These are phyloP conservation scores for Teratosphaeria viscida DNA, from an alignment of 2,329 filamentous ascomycete species.

Conservation along the genomic window DNA sequence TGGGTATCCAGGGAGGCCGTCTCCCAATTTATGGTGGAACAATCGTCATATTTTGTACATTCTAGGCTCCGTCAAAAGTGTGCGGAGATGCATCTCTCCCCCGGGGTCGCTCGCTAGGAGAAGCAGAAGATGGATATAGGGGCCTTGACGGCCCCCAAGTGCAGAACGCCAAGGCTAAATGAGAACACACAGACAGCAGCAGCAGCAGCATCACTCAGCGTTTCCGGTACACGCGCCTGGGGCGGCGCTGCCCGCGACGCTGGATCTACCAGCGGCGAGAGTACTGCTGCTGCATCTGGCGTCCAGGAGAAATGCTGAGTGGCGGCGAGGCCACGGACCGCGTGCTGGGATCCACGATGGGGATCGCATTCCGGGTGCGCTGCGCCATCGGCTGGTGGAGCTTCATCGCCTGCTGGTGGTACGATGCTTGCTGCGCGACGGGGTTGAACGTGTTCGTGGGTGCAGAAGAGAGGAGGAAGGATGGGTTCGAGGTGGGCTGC, in stretches of 20 bases:
- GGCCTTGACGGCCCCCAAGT: background rate
- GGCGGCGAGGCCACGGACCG: conserved; percentile 86
- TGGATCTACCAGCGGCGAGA: conserved; percentile 37
- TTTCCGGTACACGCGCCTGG: conserved; percentile 1
- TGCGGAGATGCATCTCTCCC: background rate
- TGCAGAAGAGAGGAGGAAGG: conserved; percentile 58
- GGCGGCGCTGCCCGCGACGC: background rate
- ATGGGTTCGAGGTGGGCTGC: conserved; percentile 53
- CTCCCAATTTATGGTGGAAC: background rate
- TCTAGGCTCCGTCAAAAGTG: background rate
- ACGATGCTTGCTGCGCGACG: conserved; percentile 41
- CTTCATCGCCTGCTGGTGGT: conserved; percentile 57
- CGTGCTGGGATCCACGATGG: conserved; percentile 92
- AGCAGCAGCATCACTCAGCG: background rate
- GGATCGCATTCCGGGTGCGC: conserved; percentile 86
- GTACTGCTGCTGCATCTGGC: conserved; percentile 50
- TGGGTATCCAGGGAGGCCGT: background rate
- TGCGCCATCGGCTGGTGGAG: conserved; percentile 84
- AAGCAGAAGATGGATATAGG: background rate
- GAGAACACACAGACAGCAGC: background rate
- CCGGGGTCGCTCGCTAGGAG: conserved; percentile 2
- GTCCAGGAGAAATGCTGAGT: conserved; percentile 55
- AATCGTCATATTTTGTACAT: conserved; percentile 4
- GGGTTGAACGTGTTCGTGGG: conserved; percentile 29
- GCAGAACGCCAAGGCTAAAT: background rate